Evolutionary conservation across 1,284 basidiomycete species (phyloP), one percentile per base, ranked within the genome.

Genomic region (Cryptococcus sp.): DNA sequence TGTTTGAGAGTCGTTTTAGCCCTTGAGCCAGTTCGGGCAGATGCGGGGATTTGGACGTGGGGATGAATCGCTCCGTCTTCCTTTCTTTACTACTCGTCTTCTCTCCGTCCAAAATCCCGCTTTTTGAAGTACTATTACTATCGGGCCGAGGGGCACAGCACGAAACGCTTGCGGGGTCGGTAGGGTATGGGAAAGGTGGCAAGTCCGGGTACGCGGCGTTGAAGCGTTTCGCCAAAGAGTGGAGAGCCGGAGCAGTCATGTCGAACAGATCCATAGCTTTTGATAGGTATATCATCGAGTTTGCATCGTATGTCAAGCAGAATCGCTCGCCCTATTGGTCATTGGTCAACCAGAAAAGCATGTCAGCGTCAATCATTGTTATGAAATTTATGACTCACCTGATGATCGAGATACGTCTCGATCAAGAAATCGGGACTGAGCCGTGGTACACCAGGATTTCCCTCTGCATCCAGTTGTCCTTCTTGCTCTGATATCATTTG

Each of bases 241-340:
- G 77, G 3, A 99, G 83, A 5, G 92, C 85, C 23, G 90, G 84
- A 5, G 83, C 81, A 0, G 92, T 93, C 86, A 99, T 89, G 80
- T 98, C 95, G 77, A 99, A 99, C 1, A 99, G 83, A 77, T 99
- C 95, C 95, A 99, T 99, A 19, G 96, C 95, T 80, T 99, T 99
- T 20, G 89, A 93, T 63, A 97, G 86, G 81, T 99, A 99, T 69
- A 99, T 93, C 76, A 99, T 87, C 3, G 93, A 96, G 80, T 99
- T 99, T 59, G 96, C 95, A 75, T 99, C 95, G 79, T 99, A 99
- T 76, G 97, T 99, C 58, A 98, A 82, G 76, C 95, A 99, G 81
- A 99, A 99, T 70, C 93, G 87, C 79, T 94, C 92, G 57, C 91
- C 92, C 85, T 88, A 19, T 17, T 10, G 2, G 29, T 34, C 29